A percentile compares a stretch with the other conserved stretches of the same genome.
phyloP scores from a whole-genome alignment of 75 land plant species.

The Pinus taeda region DNA sequence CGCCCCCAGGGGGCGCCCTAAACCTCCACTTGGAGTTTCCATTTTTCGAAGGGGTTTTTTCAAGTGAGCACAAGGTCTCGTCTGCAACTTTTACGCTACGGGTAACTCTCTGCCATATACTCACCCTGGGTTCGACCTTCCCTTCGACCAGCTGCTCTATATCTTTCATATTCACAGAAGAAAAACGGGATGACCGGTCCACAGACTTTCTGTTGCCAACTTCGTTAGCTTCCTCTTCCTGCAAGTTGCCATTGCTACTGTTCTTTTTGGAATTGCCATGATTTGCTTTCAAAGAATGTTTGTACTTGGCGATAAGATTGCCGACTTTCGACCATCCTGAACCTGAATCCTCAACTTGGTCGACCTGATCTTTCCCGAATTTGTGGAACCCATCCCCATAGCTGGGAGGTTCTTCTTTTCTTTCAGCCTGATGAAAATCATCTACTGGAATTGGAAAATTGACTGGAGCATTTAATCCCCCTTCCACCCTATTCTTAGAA shows the following conservation, averaged over 20 bases:
- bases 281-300: neutral
- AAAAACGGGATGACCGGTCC: constrained; percentile 42
- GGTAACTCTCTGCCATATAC: constrained; percentile 5
- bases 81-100: constrained; percentile 1
- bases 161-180: constrained; percentile 10
- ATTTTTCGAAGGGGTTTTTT: no score
- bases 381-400: neutral
- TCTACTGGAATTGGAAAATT: constrained; percentile 44
- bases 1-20: constrained; percentile 21
- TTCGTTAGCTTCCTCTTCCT: constrained; percentile 65
- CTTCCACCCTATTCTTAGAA: constrained; percentile 32
- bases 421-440: constrained; percentile 17
- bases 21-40: no score
- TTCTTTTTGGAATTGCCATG: constrained; percentile 15
- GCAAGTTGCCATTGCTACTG: constrained; percentile 53
- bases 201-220: constrained; percentile 54
- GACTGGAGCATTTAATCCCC: constrained; percentile 14
- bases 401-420: constrained; percentile 16
- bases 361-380: neutral
- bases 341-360: no score
- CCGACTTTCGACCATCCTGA: constrained; percentile 32
- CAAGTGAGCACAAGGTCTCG: neutral
- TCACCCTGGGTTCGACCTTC: neutral
- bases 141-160: neutral
- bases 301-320: neutral